phyloP scores from a whole-genome alignment of 305 asterid species.

The Fraxinus velutina region DNA sequence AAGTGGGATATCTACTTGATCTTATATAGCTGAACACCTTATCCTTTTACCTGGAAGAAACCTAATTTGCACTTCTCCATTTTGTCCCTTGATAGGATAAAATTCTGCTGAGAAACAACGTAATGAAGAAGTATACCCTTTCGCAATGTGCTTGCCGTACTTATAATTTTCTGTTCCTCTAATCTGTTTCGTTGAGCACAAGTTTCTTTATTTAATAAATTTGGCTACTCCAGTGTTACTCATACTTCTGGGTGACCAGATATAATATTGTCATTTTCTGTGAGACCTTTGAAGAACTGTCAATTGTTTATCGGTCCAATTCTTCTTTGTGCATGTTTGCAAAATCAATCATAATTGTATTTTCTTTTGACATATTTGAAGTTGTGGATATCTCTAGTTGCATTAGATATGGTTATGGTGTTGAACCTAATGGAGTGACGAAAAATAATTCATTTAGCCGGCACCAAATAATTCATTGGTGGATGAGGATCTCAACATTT shows the following conservation, averaged over 20 bases:
- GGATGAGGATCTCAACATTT: too few relatives aligned
- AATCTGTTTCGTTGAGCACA: background rate
- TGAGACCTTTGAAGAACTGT: background rate
- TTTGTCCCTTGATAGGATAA: background rate
- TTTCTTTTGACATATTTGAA: background rate
- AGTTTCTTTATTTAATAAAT: background rate
- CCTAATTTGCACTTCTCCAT: background rate
- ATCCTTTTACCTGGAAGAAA: background rate
- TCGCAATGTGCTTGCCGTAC: background rate
- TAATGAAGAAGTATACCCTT: background rate
- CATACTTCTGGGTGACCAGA: background rate
- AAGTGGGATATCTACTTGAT: background rate
- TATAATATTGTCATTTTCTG: background rate
- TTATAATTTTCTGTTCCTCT: background rate
- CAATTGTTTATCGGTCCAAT: background rate
- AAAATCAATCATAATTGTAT: background rate
- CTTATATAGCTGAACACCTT: background rate
- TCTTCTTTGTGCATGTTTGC: background rate
- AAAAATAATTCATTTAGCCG: background rate
- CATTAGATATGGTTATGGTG: background rate
- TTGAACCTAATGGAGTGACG: background rate
- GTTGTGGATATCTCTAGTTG: background rate
- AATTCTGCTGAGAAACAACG: background rate
- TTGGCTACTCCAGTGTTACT: background rate
- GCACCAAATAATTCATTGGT: background rate